Base-by-base conservation (phyloP, 495 filamentous ascomycete species). In the Neurospora hispaniola region DNA sequence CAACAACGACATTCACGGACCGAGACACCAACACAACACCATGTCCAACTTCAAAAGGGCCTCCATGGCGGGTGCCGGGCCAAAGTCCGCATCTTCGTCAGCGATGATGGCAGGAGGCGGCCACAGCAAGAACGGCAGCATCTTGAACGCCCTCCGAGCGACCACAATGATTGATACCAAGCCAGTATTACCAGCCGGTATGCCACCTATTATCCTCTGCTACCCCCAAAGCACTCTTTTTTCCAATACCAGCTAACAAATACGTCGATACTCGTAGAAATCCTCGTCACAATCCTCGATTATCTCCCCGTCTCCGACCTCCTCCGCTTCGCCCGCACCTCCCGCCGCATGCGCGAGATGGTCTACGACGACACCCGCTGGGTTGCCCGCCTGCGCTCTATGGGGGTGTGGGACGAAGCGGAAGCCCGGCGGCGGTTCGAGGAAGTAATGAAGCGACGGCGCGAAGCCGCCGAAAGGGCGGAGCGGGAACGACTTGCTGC, bases 351-450 rank as follows among this genome's bases (percentile, higher is more conserved):
- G 87, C 91, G 91, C 75, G 96, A 99, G 81, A 99, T 99, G 94
- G 96, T 96, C 12, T 98, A 98, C 83, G 96, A 99, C 85, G 96
- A 99, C 80, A 92, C 93, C 23, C 88, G 95, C 83, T 99, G 96
- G 96, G 91, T 98, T 68, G 89, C 91, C 71, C 88, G 89, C 73
- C 82, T 99, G 42, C 89, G 91, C 77, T 86, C 85, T 40, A 97
- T 99, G 88, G 93, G 91, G 7, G 91, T 92, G 76, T 99, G 96
- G 96, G 91, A 95, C 78, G 96, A 99, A 78, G 79, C 82, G 6
- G 96, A 97, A 78, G 96, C 96, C 0, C 86, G 95, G 70, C 88
- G 86, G 77, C 84, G 91, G 74, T 90, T 91, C 39, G 96, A 98
- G 74, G 89, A 92, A 31, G 86, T 87, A 3, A 87, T 93, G 83